These are phyloP conservation scores for Yamadazyma oceani DNA, from an alignment of 1,139 yeast species.

Conservation along the genomic window DNA sequence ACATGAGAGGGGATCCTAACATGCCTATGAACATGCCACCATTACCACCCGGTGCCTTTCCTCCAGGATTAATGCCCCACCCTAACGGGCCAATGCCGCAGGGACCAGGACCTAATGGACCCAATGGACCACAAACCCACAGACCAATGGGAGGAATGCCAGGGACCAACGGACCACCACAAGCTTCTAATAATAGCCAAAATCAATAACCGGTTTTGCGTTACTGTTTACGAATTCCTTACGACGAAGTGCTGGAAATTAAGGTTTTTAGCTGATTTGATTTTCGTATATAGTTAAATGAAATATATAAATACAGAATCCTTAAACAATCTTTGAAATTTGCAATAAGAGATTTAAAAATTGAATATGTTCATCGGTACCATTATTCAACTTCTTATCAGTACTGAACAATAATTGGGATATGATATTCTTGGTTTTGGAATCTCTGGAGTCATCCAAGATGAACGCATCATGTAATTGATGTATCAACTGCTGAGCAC, in stretches of 20 bases:
- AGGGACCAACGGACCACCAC: not conserved
- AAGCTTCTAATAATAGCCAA: not conserved
- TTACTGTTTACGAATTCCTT: too few species aligned
- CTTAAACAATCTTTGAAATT: slow-evolving; percentile 42
- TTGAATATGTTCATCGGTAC: slow-evolving; percentile 90
- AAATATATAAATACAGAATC: not conserved
- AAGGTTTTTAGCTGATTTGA: too few species aligned
- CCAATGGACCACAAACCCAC: too few species aligned
- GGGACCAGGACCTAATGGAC: slow-evolving; percentile 1
- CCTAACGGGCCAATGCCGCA: too few species aligned
- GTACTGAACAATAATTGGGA: slow-evolving; percentile 69
- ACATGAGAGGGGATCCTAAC: slow-evolving; percentile 24
- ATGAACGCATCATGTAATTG: slow-evolving; percentile 80
- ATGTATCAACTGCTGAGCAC: slow-evolving; percentile 74
- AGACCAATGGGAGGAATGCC: too few species aligned
- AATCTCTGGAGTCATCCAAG: slow-evolving; percentile 52
- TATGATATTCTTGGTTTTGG: slow-evolving; percentile 61
- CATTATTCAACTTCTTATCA: slow-evolving; percentile 75
- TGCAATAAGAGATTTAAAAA: slow-evolving; percentile 67
- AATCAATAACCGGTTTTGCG: not conserved
- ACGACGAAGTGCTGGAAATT: too few species aligned
- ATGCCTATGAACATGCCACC: slow-evolving; percentile 7
- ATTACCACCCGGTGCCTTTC: slow-evolving; percentile 13
- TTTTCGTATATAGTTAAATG: not conserved
- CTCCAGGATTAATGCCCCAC: slow-evolving; percentile 9